phyloP scores from a whole-genome alignment of 2,329 filamentous ascomycete genomes.

The Shiraia sp. region DNA sequence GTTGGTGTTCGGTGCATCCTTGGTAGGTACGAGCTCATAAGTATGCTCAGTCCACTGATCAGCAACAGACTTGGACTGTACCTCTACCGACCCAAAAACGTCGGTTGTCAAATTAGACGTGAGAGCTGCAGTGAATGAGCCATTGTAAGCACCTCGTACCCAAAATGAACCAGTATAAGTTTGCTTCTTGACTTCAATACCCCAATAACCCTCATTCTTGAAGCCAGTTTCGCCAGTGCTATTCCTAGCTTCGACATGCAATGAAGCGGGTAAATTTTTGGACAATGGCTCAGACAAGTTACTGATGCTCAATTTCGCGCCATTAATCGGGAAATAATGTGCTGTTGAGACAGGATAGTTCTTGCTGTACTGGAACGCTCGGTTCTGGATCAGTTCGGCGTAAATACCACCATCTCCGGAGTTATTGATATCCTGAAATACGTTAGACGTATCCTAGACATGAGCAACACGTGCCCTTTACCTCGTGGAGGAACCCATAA shows the following conservation, averaged over 20 bases:
- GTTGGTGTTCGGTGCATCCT: constrained; percentile 50
- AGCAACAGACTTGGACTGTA: constrained; percentile 35
- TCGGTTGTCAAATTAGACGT: constrained; percentile 48
- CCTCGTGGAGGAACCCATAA: constrained; percentile 39
- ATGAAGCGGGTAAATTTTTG: constrained; percentile 48
- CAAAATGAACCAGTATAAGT: constrained; percentile 58
- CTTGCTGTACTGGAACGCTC: constrained; percentile 64
- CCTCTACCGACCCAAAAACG: constrained; percentile 44
- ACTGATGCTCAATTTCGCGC: constrained; percentile 43
- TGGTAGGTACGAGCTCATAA: constrained; percentile 42
- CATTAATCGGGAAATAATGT: constrained; percentile 39
- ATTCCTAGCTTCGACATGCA: constrained; percentile 47
- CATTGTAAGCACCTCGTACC: constrained; percentile 45
- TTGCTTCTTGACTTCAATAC: constrained; percentile 54
- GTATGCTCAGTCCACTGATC: constrained; percentile 48
- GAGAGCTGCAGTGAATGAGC: constrained; percentile 45
- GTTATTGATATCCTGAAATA: constrained; percentile 58
- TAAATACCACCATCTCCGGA: constrained; percentile 75
- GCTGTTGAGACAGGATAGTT: constrained; percentile 28
- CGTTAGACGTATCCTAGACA: constrained; percentile 1
- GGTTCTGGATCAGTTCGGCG: constrained; percentile 70
- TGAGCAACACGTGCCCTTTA: not conserved
- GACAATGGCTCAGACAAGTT: constrained; percentile 49
- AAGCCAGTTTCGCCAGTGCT: constrained; percentile 51
- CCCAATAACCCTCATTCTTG: constrained; percentile 57